Conservation (phyloP, 768 basidiomycete species). For the Rhodotorula kratochvilovae region DNA sequence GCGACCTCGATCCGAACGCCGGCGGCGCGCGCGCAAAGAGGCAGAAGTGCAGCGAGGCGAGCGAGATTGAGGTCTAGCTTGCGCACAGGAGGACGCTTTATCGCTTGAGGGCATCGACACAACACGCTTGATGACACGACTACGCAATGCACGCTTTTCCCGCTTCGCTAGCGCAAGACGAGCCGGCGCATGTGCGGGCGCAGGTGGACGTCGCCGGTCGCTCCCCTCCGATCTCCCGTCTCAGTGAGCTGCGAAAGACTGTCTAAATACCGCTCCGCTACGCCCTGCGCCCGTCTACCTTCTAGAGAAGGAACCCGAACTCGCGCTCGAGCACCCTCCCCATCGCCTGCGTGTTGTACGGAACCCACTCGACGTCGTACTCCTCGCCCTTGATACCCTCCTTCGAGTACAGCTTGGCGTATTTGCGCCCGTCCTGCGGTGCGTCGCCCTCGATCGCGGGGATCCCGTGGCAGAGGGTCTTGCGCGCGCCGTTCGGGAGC, state of each 20-base stretch:
- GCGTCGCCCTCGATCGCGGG: slow-evolving; percentile 19
- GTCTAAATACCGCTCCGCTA: no score
- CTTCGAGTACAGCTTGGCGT: slow-evolving; percentile 35
- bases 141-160: no score
- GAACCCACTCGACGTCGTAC: slow-evolving; percentile 27
- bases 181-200: no score
- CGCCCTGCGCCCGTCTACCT: no score
- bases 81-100: neutral
- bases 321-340: slow-evolving; percentile 14
- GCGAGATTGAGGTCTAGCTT: slow-evolving; percentile 1
- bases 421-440: slow-evolving; percentile 15
- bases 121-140: neutral
- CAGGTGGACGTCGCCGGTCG: no score
- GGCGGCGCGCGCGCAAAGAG: neutral
- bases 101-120: neutral
- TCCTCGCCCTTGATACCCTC: slow-evolving; percentile 24
- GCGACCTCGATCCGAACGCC: neutral
- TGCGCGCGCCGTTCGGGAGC: slow-evolving; percentile 17
- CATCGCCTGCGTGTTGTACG: slow-evolving; percentile 15
- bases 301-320: slow-evolving; percentile 10
- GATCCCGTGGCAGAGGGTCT: slow-evolving; percentile 26
- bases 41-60: slow-evolving; percentile 14
- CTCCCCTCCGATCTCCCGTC: no score
- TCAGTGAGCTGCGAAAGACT: no score
- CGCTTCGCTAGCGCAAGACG: neutral